Evolutionary conservation across 2,329 filamentous ascomycete genomes (phyloP), one percentile per base, ranked within the genome.

Genomic region (Tolypocladium guangdongense): DNA sequence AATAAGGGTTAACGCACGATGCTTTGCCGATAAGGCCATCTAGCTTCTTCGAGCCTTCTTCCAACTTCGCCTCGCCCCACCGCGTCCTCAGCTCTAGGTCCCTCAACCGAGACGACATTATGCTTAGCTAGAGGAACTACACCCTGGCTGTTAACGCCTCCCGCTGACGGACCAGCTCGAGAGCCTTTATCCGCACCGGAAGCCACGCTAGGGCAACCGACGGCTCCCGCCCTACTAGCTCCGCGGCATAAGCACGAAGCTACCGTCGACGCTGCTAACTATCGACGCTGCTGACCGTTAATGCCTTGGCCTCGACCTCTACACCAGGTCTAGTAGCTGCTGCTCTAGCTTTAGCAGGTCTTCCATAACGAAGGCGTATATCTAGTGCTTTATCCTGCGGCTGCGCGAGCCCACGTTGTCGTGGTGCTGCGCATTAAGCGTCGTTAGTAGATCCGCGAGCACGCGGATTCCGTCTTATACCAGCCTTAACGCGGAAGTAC

Each of bases 321-420:
- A 68, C 64, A 77, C 62, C n/a, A 75, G 61, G 49, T 76, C 74
- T 7, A 77, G 61, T 39, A 76, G 61, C 16, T 72, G 65, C 57
- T 70, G 65, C 59, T 76, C 72, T 18, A 77, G 62, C 50, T 69
- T 72, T 27, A 70, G 55, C 33, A 76, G 57, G 53, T 76, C 71
- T 36, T 77, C 74, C 68, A 77, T 72, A 11, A 76, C 71, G 54
- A 75, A 76, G 1, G 59, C 61, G 58, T 73, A 76, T 72, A 77
- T 76, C 51, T 76, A 68, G 52, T 71, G 68, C 55, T 76, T 71
- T n/a, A 66, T 54, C 22, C 49, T 52, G 36, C 37, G 56, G 47
- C 24, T n/a, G 64, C 48, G 27, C 43, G 18, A 64, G 7, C 53
- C 48, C 27, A 60, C 55, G 16, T 61, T 60, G 16, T 59, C 51